Evolutionary conservation across 2,329 filamentous ascomycete genomes (phyloP).

Genomic region (Plectosphaerella sp.): DNA sequence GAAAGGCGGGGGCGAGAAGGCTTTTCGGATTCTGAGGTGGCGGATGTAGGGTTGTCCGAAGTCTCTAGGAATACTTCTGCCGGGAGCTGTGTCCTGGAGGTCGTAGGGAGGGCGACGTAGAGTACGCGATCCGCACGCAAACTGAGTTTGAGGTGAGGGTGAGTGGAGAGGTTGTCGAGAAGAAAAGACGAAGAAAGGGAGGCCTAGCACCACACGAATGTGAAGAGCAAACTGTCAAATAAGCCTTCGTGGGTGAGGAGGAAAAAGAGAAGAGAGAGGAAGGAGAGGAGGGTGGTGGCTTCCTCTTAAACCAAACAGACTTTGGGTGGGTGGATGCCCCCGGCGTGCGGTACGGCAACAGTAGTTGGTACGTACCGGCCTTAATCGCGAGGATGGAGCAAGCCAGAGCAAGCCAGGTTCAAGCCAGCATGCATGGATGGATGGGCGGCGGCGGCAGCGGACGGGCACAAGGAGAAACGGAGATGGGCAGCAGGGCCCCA

Average conservation of each 20-base stretch:
- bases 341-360: neutral
- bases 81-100: neutral
- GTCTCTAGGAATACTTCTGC: slow-evolving; percentile 10
- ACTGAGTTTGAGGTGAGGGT: slow-evolving; percentile 2
- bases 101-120: slow-evolving; percentile 1
- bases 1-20: slow-evolving; percentile 1
- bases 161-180: slow-evolving; percentile 8
- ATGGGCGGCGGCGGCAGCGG: neutral
- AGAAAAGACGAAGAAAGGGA: slow-evolving; percentile 4
- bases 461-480: neutral
- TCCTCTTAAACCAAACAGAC: slow-evolving; percentile 10
- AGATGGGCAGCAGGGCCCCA: neutral
- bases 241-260: slow-evolving; percentile 17
- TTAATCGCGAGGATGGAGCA: neutral
- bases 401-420: neutral
- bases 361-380: neutral
- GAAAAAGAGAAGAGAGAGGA: slow-evolving; percentile 11
- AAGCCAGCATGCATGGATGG: neutral
- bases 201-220: slow-evolving; percentile 15
- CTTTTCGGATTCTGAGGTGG: neutral
- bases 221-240: slow-evolving; percentile 12
- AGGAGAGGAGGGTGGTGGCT: slow-evolving; percentile 9
- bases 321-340: neutral
- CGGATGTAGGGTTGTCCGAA: neutral
- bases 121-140: slow-evolving; percentile 6